Conservation (phyloP, 805 yeast genomes). For the Candida oleophila region DNA sequence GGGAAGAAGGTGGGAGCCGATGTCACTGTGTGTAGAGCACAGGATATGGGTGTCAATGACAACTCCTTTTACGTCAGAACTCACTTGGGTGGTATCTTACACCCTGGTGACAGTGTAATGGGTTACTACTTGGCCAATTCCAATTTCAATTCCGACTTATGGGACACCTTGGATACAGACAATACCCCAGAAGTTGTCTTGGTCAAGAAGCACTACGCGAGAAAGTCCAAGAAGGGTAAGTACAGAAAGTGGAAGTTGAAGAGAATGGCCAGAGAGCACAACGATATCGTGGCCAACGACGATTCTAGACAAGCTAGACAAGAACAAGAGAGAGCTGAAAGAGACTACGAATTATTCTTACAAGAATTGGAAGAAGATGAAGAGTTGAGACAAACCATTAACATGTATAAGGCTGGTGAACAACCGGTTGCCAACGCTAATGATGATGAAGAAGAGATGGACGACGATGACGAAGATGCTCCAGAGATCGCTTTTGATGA, state of each 20-base stretch:
- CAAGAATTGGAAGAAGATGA: slow-evolving; percentile 97
- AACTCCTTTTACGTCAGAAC: slow-evolving; percentile 80
- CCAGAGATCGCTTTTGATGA: slow-evolving; percentile 91
- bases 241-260: slow-evolving; percentile 87
- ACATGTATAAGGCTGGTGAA: slow-evolving; percentile 70
- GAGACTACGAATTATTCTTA: slow-evolving; percentile 91
- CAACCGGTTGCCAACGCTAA: slow-evolving; percentile 21
- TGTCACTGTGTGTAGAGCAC: slow-evolving; percentile 83
- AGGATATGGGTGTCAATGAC: slow-evolving; percentile 86
- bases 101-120: slow-evolving; percentile 93
- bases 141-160: slow-evolving; percentile 83
- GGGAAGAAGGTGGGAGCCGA: slow-evolving; percentile 87
- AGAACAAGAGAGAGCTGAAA: slow-evolving; percentile 88
- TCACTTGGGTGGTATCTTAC: slow-evolving; percentile 90
- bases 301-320: slow-evolving; percentile 74
- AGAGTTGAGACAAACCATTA: slow-evolving; percentile 87
- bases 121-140: slow-evolving; percentile 86
- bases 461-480: slow-evolving; percentile 70
- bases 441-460: slow-evolving; percentile 48
- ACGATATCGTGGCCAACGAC: slow-evolving; percentile 77
- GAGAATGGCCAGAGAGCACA: slow-evolving; percentile 97
- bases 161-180: slow-evolving; percentile 63
- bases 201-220: slow-evolving; percentile 84
- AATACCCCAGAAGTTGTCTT: slow-evolving; percentile 81
- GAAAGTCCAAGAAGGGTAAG: slow-evolving; percentile 73